Percentiles rank a stretch among this genome's conserved stretches.
Evolutionary conservation across 2,329 filamentous ascomycete genomes (phyloP).

Genomic region (Penicillium rolfsii): DNA sequence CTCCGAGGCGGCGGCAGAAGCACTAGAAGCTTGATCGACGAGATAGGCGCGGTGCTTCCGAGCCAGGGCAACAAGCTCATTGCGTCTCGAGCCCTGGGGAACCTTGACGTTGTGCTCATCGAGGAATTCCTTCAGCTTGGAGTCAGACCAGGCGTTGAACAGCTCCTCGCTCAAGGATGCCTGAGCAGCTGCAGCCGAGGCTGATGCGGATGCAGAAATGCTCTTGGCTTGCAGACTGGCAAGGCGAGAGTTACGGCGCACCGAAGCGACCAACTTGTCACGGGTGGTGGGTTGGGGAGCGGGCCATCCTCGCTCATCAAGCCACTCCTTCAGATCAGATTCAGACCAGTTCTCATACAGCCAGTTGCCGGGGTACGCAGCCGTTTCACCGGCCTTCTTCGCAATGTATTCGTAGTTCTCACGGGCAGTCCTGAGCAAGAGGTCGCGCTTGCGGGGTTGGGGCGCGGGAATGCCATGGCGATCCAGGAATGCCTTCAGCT

Average conservation of each 20-base stretch:
- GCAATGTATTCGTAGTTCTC: slow-evolving; percentile 79
- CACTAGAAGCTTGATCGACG: slow-evolving; percentile 54
- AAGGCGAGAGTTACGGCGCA: slow-evolving; percentile 87
- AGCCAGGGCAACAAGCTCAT: slow-evolving; percentile 86
- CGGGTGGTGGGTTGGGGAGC: slow-evolving; percentile 81
- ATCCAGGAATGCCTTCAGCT: slow-evolving; percentile 91
- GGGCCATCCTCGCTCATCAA: slow-evolving; percentile 83
- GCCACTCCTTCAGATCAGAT: slow-evolving; percentile 90
- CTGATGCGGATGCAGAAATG: slow-evolving; percentile 62
- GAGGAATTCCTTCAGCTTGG: slow-evolving; percentile 85
- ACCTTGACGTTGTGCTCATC: slow-evolving; percentile 90
- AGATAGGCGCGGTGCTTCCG: slow-evolving; percentile 80
- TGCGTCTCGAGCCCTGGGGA: slow-evolving; percentile 86
- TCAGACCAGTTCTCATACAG: slow-evolving; percentile 89
- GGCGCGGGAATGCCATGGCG: slow-evolving; percentile 84
- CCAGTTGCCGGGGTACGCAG: slow-evolving; percentile 92
- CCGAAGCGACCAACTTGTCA: slow-evolving; percentile 83
- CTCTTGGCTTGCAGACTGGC: slow-evolving; percentile 71
- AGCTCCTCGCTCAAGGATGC: slow-evolving; percentile 78
- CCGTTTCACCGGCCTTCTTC: slow-evolving; percentile 74
- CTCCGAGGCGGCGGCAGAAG: slow-evolving; percentile 52
- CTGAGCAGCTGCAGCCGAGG: slow-evolving; percentile 70
- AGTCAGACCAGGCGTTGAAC: slow-evolving; percentile 88
- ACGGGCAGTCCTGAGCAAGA: slow-evolving; percentile 74
- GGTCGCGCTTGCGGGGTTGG: slow-evolving; percentile 83